Evolutionary conservation across 2,329 filamentous ascomycete species (phyloP), one percentile per base, ranked within the genome.

Genomic region (Trichoderma sp.): DNA sequence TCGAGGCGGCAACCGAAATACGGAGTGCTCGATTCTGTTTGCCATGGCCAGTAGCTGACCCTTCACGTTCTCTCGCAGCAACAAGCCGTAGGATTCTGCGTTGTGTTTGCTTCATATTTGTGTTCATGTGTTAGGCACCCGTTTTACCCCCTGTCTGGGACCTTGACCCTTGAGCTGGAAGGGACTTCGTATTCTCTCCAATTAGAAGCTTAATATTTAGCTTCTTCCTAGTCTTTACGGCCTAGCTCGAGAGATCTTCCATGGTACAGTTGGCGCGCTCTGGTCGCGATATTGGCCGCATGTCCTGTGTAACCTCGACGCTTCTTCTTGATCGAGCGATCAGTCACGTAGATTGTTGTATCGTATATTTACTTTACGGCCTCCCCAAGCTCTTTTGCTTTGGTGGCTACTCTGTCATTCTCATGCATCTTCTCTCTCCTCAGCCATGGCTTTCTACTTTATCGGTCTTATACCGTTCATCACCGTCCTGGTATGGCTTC

Each of bases 401-500:
- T 3, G 7, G 18, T 3, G 3, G 7, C n/a, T 43, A 3, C 18
- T 1, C 14, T 6, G 5, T 18, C 7, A 43, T n/a, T 43, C 28
- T 18, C n/a, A 21, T 39, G 26, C 32, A 39, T 26, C 32, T 30
- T 37, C n/a, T n/a, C n/a, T n/a, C 8, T n/a, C 16, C 16, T 13
- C 24, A 24, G 51, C 13, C 56, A 69, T 63, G 58, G 16, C 11
- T 7, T 14, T 32, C 55, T 24, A 26, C 16, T 24, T 49, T 30
- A 10, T 61, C 28, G 46, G 56, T 16, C 11, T 60, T 34, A 37
- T 66, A n/a, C 16, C 28, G 10, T n/a, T 24, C 16, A 32, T 71
- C 13, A 34, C 71, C 32, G 71, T 72, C 51, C 74, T 74, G 28
- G 69, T 74, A 26, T 72, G 67, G 67, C 56, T 71, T n/a, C 69